phyloP scores from a whole-genome alignment of 2,329 filamentous ascomycete genomes.

The Neodidymelliopsis sp. region DNA sequence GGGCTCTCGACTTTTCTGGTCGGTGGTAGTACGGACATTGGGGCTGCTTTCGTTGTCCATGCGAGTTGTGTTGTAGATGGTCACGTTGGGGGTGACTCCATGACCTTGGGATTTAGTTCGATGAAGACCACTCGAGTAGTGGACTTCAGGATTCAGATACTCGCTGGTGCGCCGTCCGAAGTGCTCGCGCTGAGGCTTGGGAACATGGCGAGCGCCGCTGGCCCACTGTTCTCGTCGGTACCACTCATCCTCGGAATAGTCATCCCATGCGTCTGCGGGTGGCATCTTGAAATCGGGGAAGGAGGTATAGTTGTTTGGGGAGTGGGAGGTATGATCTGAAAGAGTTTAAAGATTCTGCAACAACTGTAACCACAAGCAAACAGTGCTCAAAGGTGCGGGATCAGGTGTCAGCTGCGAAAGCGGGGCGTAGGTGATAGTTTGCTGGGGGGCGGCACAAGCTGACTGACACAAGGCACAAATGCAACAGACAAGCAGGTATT shows the following conservation, averaged over 20 bases:
- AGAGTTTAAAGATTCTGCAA: neutral
- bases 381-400: conserved; percentile 21
- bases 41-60: conserved; percentile 48
- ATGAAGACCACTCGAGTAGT: conserved; percentile 47
- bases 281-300: conserved; percentile 28
- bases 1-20: conserved; percentile 36
- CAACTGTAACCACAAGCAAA: conserved; percentile 18
- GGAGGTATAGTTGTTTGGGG: neutral
- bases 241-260: conserved; percentile 39
- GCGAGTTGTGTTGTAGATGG: conserved; percentile 56
- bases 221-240: conserved; percentile 26
- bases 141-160: conserved; percentile 39
- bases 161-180: conserved; percentile 39
- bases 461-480: conserved; percentile 29
- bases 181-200: conserved; percentile 22
- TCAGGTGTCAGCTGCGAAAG: conserved; percentile 24
- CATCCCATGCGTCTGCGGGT: conserved; percentile 36
- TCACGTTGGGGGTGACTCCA: conserved; percentile 54
- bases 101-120: conserved; percentile 56
- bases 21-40: conserved; percentile 38
- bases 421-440: conserved; percentile 26
- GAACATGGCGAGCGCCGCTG: conserved; percentile 45
- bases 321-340: neutral
- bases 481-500: conserved; percentile 22
- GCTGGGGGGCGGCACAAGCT: conserved; percentile 30